These are phyloP conservation scores for Cystofilobasidium macerans DNA, from an alignment of 768 basidiomycete genomes.

Conservation along the genomic window DNA sequence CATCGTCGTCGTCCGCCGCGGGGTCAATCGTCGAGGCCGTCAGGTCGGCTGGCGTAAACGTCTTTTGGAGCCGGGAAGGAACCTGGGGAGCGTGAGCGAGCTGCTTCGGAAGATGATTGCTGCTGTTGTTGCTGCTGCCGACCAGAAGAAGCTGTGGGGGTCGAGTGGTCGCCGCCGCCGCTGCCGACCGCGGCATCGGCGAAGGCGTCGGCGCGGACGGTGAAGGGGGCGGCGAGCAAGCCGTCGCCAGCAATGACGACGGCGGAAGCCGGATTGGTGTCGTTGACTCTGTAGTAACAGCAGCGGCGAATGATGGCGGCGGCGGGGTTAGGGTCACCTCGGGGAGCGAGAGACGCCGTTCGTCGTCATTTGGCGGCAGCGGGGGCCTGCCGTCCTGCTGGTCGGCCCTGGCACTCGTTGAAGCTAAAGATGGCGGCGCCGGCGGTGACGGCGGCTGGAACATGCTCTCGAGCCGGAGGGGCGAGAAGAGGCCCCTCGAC, in stretches of 20 bases:
- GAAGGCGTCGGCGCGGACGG: constrained; percentile 19
- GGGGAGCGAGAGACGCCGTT: too few species aligned
- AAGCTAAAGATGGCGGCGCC: constrained; percentile 27
- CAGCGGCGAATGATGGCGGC: not conserved
- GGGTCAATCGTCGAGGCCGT: constrained; percentile 22
- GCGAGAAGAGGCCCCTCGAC: constrained; percentile 56
- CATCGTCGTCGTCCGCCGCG: constrained; percentile 17
- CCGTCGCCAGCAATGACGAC: too few species aligned
- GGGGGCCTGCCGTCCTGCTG: constrained; percentile 32
- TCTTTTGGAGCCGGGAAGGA: constrained; percentile 14
- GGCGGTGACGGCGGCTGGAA: constrained; percentile 76
- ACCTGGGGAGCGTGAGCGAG: constrained; percentile 17
- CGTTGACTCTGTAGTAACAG: too few species aligned
- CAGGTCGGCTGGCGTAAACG: constrained; percentile 21
- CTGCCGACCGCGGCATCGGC: constrained; percentile 10
- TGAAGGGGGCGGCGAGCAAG: constrained; percentile 17
- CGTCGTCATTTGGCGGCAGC: constrained; percentile 34
- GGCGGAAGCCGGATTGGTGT: not conserved
- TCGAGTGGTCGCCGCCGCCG: too few species aligned
- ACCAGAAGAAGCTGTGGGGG: too few species aligned
- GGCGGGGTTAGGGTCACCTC: constrained; percentile 20
- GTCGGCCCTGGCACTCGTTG: constrained; percentile 28
- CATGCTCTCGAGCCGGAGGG: constrained; percentile 75
- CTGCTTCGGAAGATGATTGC: constrained; percentile 1
- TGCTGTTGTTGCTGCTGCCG: too few species aligned